Conservation (phyloP, 1,284 basidiomycete species). For the Phellinidium pouzarii region DNA sequence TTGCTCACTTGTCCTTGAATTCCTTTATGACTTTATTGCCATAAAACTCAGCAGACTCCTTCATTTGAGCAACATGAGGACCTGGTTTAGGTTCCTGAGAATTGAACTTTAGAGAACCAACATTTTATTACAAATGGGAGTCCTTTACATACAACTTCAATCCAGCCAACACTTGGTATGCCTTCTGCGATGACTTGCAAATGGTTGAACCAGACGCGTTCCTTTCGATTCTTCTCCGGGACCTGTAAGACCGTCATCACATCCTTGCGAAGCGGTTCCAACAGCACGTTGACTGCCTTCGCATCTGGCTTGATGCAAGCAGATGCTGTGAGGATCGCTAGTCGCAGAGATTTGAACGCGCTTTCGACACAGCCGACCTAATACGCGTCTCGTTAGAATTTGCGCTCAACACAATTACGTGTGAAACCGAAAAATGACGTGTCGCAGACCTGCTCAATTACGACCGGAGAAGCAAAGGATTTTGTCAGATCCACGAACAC, state of each 20-base stretch:
- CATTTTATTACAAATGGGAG: not conserved
- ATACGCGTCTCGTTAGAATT: slow-evolving; percentile 8
- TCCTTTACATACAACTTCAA: slow-evolving; percentile 61
- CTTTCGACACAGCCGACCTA: slow-evolving; percentile 68
- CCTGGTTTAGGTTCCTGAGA: slow-evolving; percentile 78
- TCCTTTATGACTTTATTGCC: slow-evolving; percentile 90
- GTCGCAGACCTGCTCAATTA: slow-evolving; percentile 74
- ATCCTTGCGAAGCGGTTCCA: slow-evolving; percentile 68
- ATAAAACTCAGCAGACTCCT: slow-evolving; percentile 88
- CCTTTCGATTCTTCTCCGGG: slow-evolving; percentile 80
- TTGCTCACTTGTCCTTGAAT: slow-evolving; percentile 76
- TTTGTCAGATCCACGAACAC: slow-evolving; percentile 73
- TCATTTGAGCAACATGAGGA: slow-evolving; percentile 78
- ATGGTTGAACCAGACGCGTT: slow-evolving; percentile 80
- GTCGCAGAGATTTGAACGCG: slow-evolving; percentile 64
- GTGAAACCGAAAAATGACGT: not conserved
- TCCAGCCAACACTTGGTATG: slow-evolving; percentile 86
- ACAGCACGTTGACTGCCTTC: slow-evolving; percentile 50
- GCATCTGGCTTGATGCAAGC: slow-evolving; percentile 78
- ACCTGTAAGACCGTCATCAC: slow-evolving; percentile 73
- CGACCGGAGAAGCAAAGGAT: slow-evolving; percentile 60
- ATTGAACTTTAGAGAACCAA: slow-evolving; percentile 11
- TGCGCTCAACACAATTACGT: not conserved
- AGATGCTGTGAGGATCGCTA: slow-evolving; percentile 62
- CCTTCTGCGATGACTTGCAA: slow-evolving; percentile 81